Evolutionary conservation across 306 rosid species (phyloP).

Genomic region (Mimosa bimucronata): DNA sequence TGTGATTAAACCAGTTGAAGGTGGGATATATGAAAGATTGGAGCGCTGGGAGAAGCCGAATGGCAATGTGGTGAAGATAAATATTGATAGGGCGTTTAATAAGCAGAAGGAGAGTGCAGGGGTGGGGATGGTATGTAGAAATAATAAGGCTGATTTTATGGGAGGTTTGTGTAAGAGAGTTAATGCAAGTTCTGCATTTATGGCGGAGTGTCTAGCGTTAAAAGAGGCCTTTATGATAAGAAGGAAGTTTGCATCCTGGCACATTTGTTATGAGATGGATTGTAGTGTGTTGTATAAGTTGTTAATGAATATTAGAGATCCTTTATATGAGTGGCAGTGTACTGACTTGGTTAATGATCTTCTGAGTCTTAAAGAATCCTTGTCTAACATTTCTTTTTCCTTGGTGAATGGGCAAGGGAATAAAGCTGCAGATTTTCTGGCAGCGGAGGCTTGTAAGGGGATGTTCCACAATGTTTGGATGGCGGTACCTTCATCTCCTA

Average conservation of each 20-base stretch:
- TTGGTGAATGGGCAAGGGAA: background rate
- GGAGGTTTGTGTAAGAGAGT: no score
- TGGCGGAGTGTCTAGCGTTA: background rate
- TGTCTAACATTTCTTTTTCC: no score
- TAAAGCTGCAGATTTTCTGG: background rate
- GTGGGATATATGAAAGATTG: no score
- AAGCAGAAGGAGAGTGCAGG: no score
- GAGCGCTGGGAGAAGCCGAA: no score
- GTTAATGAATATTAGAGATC: no score
- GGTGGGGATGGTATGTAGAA: no score
- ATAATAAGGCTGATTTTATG: no score
- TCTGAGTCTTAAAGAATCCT: background rate
- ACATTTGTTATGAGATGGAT: background rate
- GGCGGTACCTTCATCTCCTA: background rate
- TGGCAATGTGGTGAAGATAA: rapidly evolving
- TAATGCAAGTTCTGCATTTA: no score
- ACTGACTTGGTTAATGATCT: background rate
- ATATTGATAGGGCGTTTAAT: no score
- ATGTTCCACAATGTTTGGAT: background rate
- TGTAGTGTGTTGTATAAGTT: no score
- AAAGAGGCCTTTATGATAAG: background rate
- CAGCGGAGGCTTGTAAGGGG: background rate
- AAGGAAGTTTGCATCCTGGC: background rate
- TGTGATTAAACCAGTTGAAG: no score
- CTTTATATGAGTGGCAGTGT: background rate